Evolutionary conservation across 805 yeast species (phyloP).

Genomic region (Debaryomyces prosopidis): DNA sequence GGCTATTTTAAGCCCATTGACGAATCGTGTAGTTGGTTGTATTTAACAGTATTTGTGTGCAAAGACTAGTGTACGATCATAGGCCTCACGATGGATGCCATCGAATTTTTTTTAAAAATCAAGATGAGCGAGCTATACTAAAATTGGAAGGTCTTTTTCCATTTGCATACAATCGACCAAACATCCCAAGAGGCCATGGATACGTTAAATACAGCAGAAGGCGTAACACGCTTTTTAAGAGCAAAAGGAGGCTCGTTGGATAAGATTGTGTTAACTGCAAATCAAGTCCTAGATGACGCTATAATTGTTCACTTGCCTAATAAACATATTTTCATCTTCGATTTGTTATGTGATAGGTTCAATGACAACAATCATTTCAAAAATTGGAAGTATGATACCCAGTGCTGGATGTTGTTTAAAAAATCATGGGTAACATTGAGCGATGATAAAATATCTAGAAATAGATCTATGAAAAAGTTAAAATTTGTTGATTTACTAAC

Average conservation of each 20-base stretch:
- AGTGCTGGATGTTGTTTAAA: conserved; percentile 53
- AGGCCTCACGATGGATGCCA: neutral
- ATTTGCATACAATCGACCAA: neutral
- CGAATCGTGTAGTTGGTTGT: too few relatives aligned
- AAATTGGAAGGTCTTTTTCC: neutral
- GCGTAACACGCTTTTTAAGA: conserved; percentile 57
- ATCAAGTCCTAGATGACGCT: conserved; percentile 31
- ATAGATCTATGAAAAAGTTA: conserved; percentile 39
- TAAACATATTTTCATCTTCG: conserved; percentile 53
- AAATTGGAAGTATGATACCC: conserved; percentile 41
- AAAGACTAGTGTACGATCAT: neutral
- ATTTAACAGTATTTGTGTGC: too few relatives aligned
- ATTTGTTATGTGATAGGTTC: conserved; percentile 60
- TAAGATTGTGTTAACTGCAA: conserved; percentile 40
- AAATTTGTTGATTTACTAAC: conserved; percentile 39
- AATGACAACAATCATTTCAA: conserved; percentile 44
- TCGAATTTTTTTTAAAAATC: neutral
- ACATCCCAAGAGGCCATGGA: conserved; percentile 1
- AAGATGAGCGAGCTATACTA: neutral
- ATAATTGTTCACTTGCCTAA: conserved; percentile 54
- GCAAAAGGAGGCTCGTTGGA: conserved; percentile 47
- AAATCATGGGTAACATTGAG: conserved; percentile 36
- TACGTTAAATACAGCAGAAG: conserved; percentile 34
- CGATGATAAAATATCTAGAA: conserved; percentile 27
- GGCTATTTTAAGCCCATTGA: too few relatives aligned